Conservation (phyloP, 371 early-diverging fungal species). For the Mortierella sp. region DNA sequence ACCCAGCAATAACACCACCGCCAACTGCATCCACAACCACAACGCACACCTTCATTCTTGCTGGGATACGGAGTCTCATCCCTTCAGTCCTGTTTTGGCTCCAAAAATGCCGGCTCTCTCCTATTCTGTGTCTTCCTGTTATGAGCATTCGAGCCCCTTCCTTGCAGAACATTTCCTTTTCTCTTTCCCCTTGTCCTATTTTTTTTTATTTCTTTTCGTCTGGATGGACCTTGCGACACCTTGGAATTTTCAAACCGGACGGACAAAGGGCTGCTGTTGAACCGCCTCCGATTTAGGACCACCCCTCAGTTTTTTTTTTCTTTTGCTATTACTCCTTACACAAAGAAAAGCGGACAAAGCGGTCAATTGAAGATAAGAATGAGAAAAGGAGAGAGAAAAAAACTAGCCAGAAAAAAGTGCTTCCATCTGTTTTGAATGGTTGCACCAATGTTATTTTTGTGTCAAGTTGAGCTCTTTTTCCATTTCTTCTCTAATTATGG, state of each 20-base stretch:
- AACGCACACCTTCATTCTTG: not conserved
- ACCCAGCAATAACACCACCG: not conserved
- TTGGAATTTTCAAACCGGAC: not conserved
- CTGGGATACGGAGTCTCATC: slow-evolving; percentile 4
- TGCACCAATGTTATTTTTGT: slow-evolving; percentile 10
- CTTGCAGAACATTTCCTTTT: not conserved
- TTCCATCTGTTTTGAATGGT: slow-evolving; percentile 2
- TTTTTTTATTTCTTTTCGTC: slow-evolving; percentile 5
- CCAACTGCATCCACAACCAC: not conserved
- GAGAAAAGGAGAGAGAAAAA: not conserved
- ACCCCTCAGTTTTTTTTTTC: slow-evolving; percentile 4
- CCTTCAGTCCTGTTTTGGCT: slow-evolving; percentile 10
- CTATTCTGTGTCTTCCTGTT: slow-evolving; percentile 23
- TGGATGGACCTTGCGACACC: not conserved
- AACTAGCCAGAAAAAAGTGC: not conserved
- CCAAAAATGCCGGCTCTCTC: slow-evolving; percentile 33
- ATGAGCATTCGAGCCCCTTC: slow-evolving; percentile 40
- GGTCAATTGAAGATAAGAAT: not conserved
- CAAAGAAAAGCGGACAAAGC: not conserved
- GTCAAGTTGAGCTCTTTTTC: slow-evolving; percentile 23
- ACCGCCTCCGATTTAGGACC: not conserved
- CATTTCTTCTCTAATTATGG: slow-evolving; percentile 24
- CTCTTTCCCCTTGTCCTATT: slow-evolving; percentile 29
- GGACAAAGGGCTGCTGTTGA: not conserved
- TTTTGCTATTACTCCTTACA: not conserved